phyloP scores from a whole-genome alignment of 2,329 filamentous ascomycete genomes.

The Aspergillus sp. region DNA sequence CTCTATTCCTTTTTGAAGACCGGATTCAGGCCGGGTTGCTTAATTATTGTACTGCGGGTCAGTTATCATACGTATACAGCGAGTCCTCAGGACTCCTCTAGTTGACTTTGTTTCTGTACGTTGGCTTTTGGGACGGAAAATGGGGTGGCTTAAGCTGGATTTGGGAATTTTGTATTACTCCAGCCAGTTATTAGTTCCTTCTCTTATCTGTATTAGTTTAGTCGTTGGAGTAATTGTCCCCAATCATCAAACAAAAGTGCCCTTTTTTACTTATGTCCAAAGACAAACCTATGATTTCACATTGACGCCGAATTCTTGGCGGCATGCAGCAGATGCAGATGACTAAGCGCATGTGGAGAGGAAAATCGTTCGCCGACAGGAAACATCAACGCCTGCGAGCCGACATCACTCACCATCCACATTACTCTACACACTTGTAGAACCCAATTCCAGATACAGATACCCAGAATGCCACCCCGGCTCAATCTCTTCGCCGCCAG shows the following conservation, averaged over 20 bases:
- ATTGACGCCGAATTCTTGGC: conserved; percentile 8
- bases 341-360: conserved; percentile 21
- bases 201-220: background rate
- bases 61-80: conserved; percentile 6
- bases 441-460: conserved; percentile 7
- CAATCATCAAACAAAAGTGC: background rate
- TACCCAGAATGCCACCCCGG: conserved; percentile 54
- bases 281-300: background rate
- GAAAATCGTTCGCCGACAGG: conserved; percentile 26
- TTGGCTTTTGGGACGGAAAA: background rate
- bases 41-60: conserved; percentile 15
- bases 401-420: conserved; percentile 9
- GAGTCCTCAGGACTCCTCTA: background rate
- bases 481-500: conserved; percentile 49
- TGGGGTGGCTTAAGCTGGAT: background rate
- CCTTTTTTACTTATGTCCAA: background rate
- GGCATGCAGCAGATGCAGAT: conserved; percentile 6
- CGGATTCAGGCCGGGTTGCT: background rate
- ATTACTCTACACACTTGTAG: background rate
- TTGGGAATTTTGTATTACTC: background rate
- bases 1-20: background rate
- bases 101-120: background rate
- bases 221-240: background rate
- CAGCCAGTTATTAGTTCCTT: background rate
- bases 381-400: background rate